Evolutionary conservation across 306 rosid species (phyloP), one percentile per base, ranked within the genome.

Genomic region (Dalbergia cochinchinensis): DNA sequence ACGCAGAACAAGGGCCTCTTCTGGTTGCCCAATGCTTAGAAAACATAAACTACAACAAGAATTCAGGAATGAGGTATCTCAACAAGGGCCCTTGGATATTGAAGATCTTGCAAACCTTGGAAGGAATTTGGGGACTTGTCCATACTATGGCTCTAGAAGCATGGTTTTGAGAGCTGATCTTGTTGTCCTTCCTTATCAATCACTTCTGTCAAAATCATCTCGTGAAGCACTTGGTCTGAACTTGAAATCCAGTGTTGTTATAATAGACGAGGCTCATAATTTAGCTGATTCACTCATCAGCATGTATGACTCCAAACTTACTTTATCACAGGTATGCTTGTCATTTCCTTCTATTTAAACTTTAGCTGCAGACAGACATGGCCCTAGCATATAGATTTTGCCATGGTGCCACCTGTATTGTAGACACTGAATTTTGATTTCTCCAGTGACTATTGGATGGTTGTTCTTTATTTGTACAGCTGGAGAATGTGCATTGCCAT

Each of bases 221-320:
- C 97, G 97, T 14, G 97, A 95, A 84, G 92, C 99, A 63, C 95
- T 95, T 82, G 96, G 97, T 82, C 87, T 95, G 74, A 88, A 83
- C 78, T 88, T 95, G 88, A 90, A 91, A 85, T 88, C 91, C 68
- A 92, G 66, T 78, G 85, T 95, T 80, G 79, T 95, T 72, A 89
- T 95, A 57, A 86, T 95, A 80, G 99, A 95, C 1, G 97, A 92
- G 86, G 99, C 99, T 67, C 99, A 92, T 77, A 95, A 95, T 90
- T 83, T 92, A 84, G 97, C 97, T 41, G 99, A 95, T 83, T 91
- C 98, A 67, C 97, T 95, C 74, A 89, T 92, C 91, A 87, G 91
- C 71, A 92, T 95, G 92, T 84, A 91, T 80, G 94, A 91, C 84
- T 90, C 97, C 80, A 91, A 79, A 89, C 68, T 92, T 76, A 92